Conservation (phyloP, 768 basidiomycete genomes). For the Boletus rex-veris region DNA sequence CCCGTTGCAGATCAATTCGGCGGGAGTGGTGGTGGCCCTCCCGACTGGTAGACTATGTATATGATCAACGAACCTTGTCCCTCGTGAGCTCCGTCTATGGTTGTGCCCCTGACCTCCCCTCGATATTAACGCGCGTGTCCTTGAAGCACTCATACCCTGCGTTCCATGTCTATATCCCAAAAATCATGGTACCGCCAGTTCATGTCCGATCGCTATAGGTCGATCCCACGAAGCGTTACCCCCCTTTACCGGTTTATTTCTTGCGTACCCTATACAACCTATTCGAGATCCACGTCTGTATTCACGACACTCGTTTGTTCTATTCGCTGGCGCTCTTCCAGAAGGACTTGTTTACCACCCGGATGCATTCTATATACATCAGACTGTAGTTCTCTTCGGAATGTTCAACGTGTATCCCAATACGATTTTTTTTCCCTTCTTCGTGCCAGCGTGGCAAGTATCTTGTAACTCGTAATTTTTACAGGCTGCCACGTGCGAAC, state of each 20-base stretch:
- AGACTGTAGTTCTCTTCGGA: slow-evolving; percentile 7
- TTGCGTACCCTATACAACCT: slow-evolving; percentile 1
- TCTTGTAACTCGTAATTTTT: no score
- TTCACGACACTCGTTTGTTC: slow-evolving; percentile 1
- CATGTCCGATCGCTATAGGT: slow-evolving; percentile 10
- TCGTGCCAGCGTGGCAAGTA: background rate
- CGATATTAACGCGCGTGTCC: slow-evolving; percentile 4
- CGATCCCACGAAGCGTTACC: slow-evolving; percentile 4
- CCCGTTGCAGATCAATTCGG: slow-evolving; percentile 21
- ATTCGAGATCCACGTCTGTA: slow-evolving; percentile 5
- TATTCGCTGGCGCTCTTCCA: background rate
- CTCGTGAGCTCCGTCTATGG: slow-evolving; percentile 10
- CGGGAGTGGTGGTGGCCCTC: slow-evolving; percentile 9
- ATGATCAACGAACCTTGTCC: background rate
- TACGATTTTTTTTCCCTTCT: background rate
- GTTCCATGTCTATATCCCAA: slow-evolving; percentile 1
- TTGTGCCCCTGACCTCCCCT: background rate
- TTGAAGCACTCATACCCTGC: slow-evolving; percentile 1
- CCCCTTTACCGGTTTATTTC: slow-evolving; percentile 1
- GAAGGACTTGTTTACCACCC: background rate
- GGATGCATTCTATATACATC: slow-evolving; percentile 7
- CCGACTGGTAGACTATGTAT: slow-evolving; percentile 31
- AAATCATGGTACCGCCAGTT: slow-evolving; percentile 10
- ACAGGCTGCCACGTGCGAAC: slow-evolving; percentile 2
- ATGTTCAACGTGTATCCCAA: background rate